Percentiles rank a stretch among this genome's conserved stretches.
These are phyloP conservation scores for Sanghuangporus weigelae DNA, from an alignment of 1,284 basidiomycete genomes.

Conservation along the genomic window DNA sequence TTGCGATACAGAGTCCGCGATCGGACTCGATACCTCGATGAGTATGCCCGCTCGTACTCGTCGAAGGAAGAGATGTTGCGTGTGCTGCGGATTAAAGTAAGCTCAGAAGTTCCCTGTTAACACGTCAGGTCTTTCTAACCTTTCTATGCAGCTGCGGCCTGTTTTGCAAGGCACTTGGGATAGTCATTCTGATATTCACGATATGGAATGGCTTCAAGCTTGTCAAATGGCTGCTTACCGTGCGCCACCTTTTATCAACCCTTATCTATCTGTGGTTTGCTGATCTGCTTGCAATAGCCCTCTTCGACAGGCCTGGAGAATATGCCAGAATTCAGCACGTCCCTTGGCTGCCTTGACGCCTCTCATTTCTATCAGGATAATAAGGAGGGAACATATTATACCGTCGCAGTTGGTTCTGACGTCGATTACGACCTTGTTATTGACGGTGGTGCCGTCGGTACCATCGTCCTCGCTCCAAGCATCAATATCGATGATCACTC, in stretches of 20 bases:
- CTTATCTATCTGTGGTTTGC: neutral
- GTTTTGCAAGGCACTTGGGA: constrained; percentile 52
- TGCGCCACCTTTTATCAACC: constrained; percentile 25
- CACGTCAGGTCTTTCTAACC: neutral
- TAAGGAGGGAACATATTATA: constrained; percentile 28
- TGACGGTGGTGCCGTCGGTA: constrained; percentile 44
- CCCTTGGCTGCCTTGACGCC: constrained; percentile 42
- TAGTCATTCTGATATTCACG: constrained; percentile 37
- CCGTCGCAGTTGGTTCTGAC: constrained; percentile 32
- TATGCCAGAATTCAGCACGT: constrained; percentile 49
- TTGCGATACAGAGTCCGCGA: constrained; percentile 13
- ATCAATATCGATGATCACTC: constrained; percentile 31
- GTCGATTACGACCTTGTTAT: constrained; percentile 43
- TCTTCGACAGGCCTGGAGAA: constrained; percentile 44
- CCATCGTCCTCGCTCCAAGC: constrained; percentile 42
- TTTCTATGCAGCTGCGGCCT: constrained; percentile 39
- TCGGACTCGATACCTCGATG: constrained; percentile 28
- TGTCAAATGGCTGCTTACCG: constrained; percentile 42
- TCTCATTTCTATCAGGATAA: constrained; percentile 40
- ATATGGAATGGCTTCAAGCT: constrained; percentile 42
- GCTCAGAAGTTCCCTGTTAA: constrained; percentile 13
- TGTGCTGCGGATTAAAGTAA: constrained; percentile 51
- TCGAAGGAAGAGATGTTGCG: constrained; percentile 38
- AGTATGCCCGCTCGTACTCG: constrained; percentile 27
- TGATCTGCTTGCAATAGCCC: constrained; percentile 31